Conservation (phyloP, 208 protist genomes). For the Herpetomonas tarakana region DNA sequence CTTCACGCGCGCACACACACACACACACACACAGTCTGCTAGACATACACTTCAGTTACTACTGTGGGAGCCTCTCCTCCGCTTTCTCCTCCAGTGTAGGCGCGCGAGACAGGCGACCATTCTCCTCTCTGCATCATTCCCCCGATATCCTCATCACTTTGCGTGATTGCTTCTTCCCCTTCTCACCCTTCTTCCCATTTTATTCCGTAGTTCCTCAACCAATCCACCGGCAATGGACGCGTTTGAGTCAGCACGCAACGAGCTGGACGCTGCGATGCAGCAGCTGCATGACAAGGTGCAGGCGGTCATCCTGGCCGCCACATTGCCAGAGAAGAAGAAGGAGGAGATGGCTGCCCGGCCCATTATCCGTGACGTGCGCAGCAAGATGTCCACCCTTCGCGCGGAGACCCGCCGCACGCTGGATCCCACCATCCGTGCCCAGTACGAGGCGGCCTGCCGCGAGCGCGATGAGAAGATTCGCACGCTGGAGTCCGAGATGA, state of each 20-base stretch:
- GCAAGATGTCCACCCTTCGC: constrained; percentile 54
- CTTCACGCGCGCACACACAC: too few relatives aligned
- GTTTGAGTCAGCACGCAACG: constrained; percentile 35
- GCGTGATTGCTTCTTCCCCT: too few relatives aligned
- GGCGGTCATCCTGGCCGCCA: constrained; percentile 45
- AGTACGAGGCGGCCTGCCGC: constrained; percentile 58
- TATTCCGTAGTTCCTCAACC: too few relatives aligned
- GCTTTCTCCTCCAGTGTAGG: too few relatives aligned
- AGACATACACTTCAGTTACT: too few relatives aligned
- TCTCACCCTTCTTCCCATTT: too few relatives aligned
- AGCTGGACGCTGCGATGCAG: constrained; percentile 37
- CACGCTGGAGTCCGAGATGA: constrained; percentile 62
- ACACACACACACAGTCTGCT: too few relatives aligned
- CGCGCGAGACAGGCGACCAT: too few relatives aligned
- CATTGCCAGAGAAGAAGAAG: constrained; percentile 64
- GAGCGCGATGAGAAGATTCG: constrained; percentile 57
- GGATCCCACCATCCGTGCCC: constrained; percentile 34
- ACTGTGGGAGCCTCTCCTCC: too few relatives aligned
- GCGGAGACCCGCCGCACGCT: constrained; percentile 63
- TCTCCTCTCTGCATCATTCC: too few relatives aligned
- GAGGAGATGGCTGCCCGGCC: constrained; percentile 56
- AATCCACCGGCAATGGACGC: too few relatives aligned
- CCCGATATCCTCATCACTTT: too few relatives aligned
- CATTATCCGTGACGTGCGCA: constrained; percentile 62
- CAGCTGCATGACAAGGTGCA: constrained; percentile 40